Conservation (phyloP, 2,329 filamentous ascomycete species). For the Fusarium austroafricanum region DNA sequence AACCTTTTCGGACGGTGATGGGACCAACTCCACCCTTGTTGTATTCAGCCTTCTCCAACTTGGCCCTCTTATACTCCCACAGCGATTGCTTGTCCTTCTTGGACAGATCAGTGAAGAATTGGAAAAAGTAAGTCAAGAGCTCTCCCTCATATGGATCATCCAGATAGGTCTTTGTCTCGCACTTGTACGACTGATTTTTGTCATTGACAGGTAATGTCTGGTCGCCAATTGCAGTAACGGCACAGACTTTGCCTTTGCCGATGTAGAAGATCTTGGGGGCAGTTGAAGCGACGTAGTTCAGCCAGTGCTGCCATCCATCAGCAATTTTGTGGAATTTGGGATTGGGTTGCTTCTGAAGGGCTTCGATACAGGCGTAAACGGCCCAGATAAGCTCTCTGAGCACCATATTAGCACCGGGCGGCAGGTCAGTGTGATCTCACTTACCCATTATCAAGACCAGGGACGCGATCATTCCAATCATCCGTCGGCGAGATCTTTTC, state of each 20-base stretch:
- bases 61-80: conserved; percentile 54
- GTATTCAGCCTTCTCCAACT: conserved; percentile 54
- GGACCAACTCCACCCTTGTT: conserved; percentile 52
- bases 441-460: conserved; percentile 56
- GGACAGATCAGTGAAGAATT: conserved; percentile 53
- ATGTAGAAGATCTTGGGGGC: conserved; percentile 53
- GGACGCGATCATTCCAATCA: conserved; percentile 55
- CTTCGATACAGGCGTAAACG: conserved; percentile 55
- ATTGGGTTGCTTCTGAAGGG: conserved; percentile 47
- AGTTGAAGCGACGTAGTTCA: conserved; percentile 55
- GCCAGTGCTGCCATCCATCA: conserved; percentile 53
- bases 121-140: conserved; percentile 55
- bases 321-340: conserved; percentile 47
- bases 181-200: conserved; percentile 49
- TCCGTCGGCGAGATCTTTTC: conserved; percentile 49
- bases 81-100: conserved; percentile 50
- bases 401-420: rapidly evolving
- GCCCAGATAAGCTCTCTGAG: conserved; percentile 56
- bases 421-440: rapidly evolving
- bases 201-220: conserved; percentile 49
- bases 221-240: conserved; percentile 52
- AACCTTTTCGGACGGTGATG: conserved; percentile 56
- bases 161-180: conserved; percentile 50
- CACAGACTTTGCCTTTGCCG: conserved; percentile 54
- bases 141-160: conserved; percentile 59